Evolutionary conservation across 176 grass and related monocot genomes (phyloP).

Genomic region (Raddia distichophylla): DNA sequence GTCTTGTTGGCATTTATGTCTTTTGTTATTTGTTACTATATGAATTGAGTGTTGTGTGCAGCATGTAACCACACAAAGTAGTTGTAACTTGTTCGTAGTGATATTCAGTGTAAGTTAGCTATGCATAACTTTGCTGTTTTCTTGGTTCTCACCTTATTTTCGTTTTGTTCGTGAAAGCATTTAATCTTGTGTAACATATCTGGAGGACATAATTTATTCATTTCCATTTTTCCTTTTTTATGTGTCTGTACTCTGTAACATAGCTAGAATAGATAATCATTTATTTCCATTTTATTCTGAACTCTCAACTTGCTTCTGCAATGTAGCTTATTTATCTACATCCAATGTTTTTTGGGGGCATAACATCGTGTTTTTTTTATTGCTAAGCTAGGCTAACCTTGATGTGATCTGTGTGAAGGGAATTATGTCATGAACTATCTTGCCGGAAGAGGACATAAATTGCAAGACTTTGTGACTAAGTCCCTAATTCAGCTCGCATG

Average conservation of each 20-base stretch:
- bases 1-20: slow-evolving; percentile 43
- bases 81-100: slow-evolving; percentile 4
- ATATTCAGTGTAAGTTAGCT: slow-evolving; percentile 27
- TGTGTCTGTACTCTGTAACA: slow-evolving; percentile 9
- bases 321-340: slow-evolving; percentile 15
- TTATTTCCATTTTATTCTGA: slow-evolving; percentile 24
- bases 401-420: slow-evolving; percentile 92
- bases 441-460: slow-evolving; percentile 88
- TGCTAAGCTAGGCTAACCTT: slow-evolving; percentile 57
- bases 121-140: slow-evolving; percentile 20
- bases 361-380: slow-evolving; percentile 11
- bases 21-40: slow-evolving; percentile 22
- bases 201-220: not conserved
- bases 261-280: slow-evolving; percentile 16
- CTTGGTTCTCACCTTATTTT: slow-evolving; percentile 29
- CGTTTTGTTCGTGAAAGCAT: not conserved
- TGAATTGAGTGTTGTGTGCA: not conserved
- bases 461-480: slow-evolving; percentile 92
- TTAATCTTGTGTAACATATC: not conserved
- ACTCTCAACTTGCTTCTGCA: slow-evolving; percentile 11
- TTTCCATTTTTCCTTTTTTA: slow-evolving; percentile 24
- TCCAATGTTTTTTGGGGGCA: slow-evolving; percentile 5
- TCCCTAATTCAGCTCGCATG: slow-evolving; percentile 92
- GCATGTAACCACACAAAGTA: slow-evolving; percentile 37
- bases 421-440: slow-evolving; percentile 99